Conservation (phyloP, 106 monocot species). For the Gastrodia elata region DNA sequence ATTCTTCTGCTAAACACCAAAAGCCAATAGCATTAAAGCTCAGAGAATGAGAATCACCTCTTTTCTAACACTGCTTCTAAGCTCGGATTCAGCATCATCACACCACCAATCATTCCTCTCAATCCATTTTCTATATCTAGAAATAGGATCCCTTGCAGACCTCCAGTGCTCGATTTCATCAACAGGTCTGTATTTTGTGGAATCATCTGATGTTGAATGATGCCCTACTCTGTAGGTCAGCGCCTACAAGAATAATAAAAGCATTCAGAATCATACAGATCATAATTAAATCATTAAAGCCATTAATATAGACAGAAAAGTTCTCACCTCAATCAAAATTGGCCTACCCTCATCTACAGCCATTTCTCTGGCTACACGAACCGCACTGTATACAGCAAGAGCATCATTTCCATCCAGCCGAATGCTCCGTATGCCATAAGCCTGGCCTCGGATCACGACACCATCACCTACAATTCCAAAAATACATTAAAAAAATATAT, state of each 20-base stretch:
- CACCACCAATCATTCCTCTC: constrained; percentile 90
- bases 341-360: constrained; percentile 70
- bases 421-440: constrained; percentile 85
- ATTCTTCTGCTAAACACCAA: too few relatives aligned
- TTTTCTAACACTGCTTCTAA: constrained; percentile 61
- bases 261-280: neutral
- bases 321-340: constrained; percentile 69
- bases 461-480: constrained; percentile 59
- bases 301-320: neutral
- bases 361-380: constrained; percentile 82
- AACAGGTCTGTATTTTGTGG: constrained; percentile 71
- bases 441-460: constrained; percentile 64
- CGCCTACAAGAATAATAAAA: constrained; percentile 26
- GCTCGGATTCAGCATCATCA: constrained; percentile 60
- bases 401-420: constrained; percentile 92
- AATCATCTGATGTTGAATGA: constrained; percentile 96
- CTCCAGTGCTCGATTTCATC: constrained; percentile 92
- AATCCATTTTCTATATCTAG: constrained; percentile 82
- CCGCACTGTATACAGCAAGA: constrained; percentile 83
- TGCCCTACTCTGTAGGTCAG: constrained; percentile 89
- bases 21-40: neutral
- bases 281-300: neutral
- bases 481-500: neutral
- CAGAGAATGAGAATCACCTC: constrained; percentile 38
- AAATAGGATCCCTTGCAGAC: constrained; percentile 64